These are phyloP conservation scores for Nicotiana sylvestris DNA, from an alignment of 257 asterid genomes.

Conservation along the genomic window DNA sequence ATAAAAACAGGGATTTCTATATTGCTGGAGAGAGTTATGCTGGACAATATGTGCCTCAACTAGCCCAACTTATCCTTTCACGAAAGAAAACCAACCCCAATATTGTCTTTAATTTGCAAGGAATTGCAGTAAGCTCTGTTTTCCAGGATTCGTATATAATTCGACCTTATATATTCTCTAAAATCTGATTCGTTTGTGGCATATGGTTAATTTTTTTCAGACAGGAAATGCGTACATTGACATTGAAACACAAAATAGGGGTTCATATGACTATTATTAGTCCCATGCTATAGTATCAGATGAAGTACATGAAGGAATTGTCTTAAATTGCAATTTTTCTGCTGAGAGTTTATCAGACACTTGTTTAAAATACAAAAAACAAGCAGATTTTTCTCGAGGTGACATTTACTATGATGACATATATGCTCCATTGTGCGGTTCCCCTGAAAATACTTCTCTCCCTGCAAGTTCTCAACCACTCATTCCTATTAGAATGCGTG, in stretches of 20 bases:
- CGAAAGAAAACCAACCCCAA: constrained; percentile 46
- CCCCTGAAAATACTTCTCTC: background rate
- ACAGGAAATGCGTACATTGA: constrained; percentile 61
- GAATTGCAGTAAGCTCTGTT: constrained; percentile 48
- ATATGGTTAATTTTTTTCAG: constrained; percentile 23
- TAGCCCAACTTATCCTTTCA: constrained; percentile 46
- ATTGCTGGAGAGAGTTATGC: constrained; percentile 69
- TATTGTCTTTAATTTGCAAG: constrained; percentile 49
- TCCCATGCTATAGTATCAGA: constrained; percentile 50
- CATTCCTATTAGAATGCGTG: too few species aligned
- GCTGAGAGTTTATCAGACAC: background rate
- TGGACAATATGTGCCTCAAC: constrained; percentile 74
- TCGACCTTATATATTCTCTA: background rate
- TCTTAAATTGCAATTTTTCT: constrained; percentile 45
- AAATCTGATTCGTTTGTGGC: background rate
- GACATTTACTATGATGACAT: constrained; percentile 29
- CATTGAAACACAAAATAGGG: constrained; percentile 20
- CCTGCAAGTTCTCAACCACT: constrained; percentile 8
- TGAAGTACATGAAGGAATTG: constrained; percentile 40
- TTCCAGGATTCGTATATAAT: background rate
- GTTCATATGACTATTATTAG: constrained; percentile 47
- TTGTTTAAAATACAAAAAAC: constrained; percentile 16
- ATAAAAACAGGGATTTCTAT: constrained; percentile 51
- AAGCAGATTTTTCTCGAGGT: constrained; percentile 18
- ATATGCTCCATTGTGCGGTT: constrained; percentile 45